Conservation (phyloP, 2,329 filamentous ascomycete species). For the Calonectria leucothoes region DNA sequence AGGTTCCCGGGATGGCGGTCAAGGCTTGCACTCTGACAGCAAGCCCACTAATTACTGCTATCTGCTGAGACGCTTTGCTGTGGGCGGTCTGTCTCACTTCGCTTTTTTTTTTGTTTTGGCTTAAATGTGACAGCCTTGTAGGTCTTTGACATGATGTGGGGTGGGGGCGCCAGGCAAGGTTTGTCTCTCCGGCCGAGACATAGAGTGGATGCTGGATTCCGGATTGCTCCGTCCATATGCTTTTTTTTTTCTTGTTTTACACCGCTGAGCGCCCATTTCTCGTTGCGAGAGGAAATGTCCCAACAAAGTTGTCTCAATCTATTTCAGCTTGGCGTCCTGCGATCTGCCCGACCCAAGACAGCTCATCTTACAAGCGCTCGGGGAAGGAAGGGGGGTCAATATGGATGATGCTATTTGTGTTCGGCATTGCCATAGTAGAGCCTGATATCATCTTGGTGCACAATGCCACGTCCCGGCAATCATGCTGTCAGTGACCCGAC, state of each 20-base stretch:
- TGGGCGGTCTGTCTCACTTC: neutral
- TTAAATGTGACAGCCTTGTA: neutral
- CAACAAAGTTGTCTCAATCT: slow-evolving; percentile 1
- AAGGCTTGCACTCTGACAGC: neutral
- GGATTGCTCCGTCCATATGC: neutral
- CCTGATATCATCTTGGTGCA: slow-evolving; percentile 31
- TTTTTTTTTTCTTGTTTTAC: neutral
- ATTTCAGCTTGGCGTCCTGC: neutral
- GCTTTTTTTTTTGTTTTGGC: neutral
- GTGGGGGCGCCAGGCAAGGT: neutral
- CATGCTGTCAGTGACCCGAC: slow-evolving; percentile 39
- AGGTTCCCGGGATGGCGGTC: slow-evolving; percentile 2
- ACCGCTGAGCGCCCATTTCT: neutral
- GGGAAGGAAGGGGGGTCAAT: neutral
- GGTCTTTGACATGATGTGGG: neutral
- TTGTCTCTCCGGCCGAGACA: slow-evolving; percentile 6
- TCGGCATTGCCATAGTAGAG: slow-evolving; percentile 13
- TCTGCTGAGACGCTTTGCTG: neutral
- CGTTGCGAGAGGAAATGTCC: neutral
- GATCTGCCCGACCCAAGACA: slow-evolving; percentile 5
- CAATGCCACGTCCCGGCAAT: slow-evolving; percentile 25
- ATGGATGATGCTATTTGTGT: slow-evolving; percentile 12
- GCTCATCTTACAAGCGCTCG: neutral
- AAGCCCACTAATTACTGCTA: neutral
- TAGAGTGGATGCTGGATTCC: neutral